Evolutionary conservation across 495 filamentous ascomycete species (phyloP).

Genomic region (Parmelia sp.): DNA sequence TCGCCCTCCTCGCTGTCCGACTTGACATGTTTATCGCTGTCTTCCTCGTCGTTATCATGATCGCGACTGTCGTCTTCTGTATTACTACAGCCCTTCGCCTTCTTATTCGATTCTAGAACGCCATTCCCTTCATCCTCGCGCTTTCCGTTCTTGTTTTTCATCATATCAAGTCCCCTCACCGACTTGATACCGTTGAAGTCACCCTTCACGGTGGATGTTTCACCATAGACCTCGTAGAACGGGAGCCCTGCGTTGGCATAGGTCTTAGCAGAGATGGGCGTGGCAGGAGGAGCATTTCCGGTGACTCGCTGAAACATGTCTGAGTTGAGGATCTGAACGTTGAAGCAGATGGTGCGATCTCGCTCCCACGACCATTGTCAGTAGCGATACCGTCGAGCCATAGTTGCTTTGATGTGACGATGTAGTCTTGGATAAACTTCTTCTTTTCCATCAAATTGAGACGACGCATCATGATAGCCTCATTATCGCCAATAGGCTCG

Average conservation of each 20-base stretch:
- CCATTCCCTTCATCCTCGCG: background rate
- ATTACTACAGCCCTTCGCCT: background rate
- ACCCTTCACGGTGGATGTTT: constrained; percentile 21
- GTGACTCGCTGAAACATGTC: constrained; percentile 29
- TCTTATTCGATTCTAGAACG: background rate
- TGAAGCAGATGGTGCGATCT: constrained; percentile 30
- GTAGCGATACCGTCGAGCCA: constrained; percentile 45
- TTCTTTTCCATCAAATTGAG: constrained; percentile 7
- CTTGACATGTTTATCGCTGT: background rate
- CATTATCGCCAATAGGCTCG: constrained; percentile 30
- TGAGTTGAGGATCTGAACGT: constrained; percentile 39
- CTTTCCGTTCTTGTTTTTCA: constrained; percentile 2
- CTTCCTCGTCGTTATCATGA: too few relatives aligned
- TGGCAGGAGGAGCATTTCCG: constrained; percentile 27
- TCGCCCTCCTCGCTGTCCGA: too few relatives aligned
- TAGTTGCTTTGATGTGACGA: constrained; percentile 39
- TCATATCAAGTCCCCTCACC: constrained; percentile 7
- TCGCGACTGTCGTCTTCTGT: background rate
- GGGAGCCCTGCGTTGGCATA: constrained; percentile 33
- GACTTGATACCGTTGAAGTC: constrained; percentile 24
- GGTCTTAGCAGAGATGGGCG: constrained; percentile 32
- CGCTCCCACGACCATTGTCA: constrained; percentile 31
- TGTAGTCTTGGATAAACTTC: constrained; percentile 40
- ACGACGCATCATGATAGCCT: constrained; percentile 24
- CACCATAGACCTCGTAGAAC: constrained; percentile 31